Evolutionary conservation across 176 grass and related monocot genomes (phyloP).

Genomic region (Raddia distichophylla): DNA sequence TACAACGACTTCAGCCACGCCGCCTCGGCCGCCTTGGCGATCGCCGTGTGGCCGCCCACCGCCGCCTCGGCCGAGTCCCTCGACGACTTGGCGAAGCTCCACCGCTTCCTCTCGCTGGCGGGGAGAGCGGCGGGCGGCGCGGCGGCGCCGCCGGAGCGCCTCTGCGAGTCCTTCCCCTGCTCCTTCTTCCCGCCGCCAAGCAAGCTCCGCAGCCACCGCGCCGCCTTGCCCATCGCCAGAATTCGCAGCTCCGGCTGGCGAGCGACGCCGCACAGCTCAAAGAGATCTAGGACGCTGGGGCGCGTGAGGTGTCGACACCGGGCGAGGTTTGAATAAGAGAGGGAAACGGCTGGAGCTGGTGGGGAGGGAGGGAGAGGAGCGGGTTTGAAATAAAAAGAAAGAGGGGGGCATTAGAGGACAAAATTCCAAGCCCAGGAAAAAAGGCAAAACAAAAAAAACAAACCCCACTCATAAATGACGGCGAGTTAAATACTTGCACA

Average conservation of each 20-base stretch:
- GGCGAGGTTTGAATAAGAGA: constrained; percentile 59
- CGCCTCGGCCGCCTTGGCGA: constrained; percentile 49
- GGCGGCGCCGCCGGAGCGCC: background rate
- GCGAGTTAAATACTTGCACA: background rate
- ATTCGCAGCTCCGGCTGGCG: background rate
- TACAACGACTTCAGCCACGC: constrained; percentile 82
- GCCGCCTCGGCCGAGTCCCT: constrained; percentile 40
- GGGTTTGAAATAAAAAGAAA: constrained; percentile 51
- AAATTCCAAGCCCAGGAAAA: background rate
- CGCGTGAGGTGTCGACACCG: constrained; percentile 8
- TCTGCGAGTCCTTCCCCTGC: constrained; percentile 52
- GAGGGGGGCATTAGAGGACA: constrained; percentile 32
- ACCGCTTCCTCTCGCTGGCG: constrained; percentile 68
- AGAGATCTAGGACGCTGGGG: too few species aligned
- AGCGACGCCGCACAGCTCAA: background rate
- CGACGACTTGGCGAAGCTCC: constrained; percentile 78
- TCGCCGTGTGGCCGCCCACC: constrained; percentile 30
- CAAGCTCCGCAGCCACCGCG: constrained; percentile 69
- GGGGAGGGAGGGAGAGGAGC: background rate
- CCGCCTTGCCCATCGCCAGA: constrained; percentile 76
- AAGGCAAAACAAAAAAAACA: background rate
- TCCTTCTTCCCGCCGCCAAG: constrained; percentile 66
- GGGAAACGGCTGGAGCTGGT: constrained; percentile 37
- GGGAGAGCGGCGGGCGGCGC: background rate
- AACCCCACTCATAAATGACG: background rate